phyloP scores from a whole-genome alignment of 1,284 basidiomycete species.

The Apiotrichum domesticum region DNA sequence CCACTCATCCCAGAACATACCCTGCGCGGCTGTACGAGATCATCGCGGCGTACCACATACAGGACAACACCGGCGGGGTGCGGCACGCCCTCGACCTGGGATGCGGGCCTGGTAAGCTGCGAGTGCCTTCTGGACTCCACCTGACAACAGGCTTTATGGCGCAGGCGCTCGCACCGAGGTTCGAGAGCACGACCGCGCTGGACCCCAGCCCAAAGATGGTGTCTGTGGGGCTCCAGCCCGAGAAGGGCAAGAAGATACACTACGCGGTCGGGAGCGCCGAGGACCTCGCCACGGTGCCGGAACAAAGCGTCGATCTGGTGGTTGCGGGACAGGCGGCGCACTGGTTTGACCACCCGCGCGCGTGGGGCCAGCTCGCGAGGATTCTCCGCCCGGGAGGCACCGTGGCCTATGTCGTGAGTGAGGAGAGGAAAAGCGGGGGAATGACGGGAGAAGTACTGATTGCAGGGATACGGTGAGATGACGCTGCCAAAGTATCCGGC shows the following conservation, averaged over 20 bases:
- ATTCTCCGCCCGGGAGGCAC: slow-evolving; percentile 63
- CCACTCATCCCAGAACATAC: slow-evolving; percentile 22
- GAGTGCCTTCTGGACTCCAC: background rate
- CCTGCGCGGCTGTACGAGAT: slow-evolving; percentile 25
- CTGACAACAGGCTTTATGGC: slow-evolving; percentile 54
- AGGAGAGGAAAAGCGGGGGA: background rate
- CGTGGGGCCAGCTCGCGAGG: slow-evolving; percentile 65
- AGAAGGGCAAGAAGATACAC: slow-evolving; percentile 37
- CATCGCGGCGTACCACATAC: slow-evolving; percentile 25
- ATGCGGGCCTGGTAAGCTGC: slow-evolving; percentile 64
- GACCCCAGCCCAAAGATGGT: slow-evolving; percentile 75
- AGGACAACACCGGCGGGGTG: background rate
- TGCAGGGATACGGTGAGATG: slow-evolving; percentile 71
- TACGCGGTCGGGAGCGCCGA: slow-evolving; percentile 47
- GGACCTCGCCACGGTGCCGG: slow-evolving; percentile 27
- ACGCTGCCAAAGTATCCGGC: slow-evolving; percentile 58
- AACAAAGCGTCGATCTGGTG: slow-evolving; percentile 64
- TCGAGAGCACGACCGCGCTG: slow-evolving; percentile 60
- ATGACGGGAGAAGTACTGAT: background rate
- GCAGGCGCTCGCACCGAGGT: slow-evolving; percentile 53
- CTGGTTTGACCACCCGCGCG: slow-evolving; percentile 71
- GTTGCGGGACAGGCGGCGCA: slow-evolving; percentile 75
- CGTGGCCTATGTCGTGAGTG: slow-evolving; percentile 66
- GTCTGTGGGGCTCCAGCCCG: slow-evolving; percentile 51
- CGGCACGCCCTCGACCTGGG: slow-evolving; percentile 59